Evolutionary conservation across 805 yeast genomes (phyloP).

Genomic region (Yarrowia keelungensis): DNA sequence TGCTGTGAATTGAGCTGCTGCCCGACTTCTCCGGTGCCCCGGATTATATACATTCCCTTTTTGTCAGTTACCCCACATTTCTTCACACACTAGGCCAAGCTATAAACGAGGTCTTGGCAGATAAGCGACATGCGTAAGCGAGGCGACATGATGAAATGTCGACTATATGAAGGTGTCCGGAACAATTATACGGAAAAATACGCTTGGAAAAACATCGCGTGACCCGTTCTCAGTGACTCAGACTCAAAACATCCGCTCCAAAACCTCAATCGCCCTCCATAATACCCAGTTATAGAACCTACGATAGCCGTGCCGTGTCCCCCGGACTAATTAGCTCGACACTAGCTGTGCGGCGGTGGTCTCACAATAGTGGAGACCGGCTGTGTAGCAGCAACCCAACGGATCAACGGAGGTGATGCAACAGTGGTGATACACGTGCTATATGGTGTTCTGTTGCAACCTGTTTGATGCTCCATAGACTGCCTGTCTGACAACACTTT

Average conservation of each 20-base stretch:
- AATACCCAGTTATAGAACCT: background rate
- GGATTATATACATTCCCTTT: background rate
- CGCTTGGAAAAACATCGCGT: too few relatives aligned
- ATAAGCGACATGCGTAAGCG: background rate
- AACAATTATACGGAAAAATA: too few relatives aligned
- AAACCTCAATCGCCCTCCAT: background rate
- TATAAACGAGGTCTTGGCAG: slow-evolving; percentile 14
- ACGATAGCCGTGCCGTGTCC: background rate
- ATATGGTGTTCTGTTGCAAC: too few relatives aligned
- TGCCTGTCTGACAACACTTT: too few relatives aligned
- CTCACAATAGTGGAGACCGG: background rate
- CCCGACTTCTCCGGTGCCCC: background rate
- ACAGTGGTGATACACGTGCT: too few relatives aligned
- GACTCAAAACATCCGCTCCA: too few relatives aligned
- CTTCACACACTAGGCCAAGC: background rate
- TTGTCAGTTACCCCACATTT: slow-evolving; percentile 2
- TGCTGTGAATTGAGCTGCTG: background rate
- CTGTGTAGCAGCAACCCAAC: slow-evolving; percentile 5
- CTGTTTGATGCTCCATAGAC: too few relatives aligned
- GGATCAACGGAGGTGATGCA: too few relatives aligned
- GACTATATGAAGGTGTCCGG: too few relatives aligned
- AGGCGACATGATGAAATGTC: too few relatives aligned
- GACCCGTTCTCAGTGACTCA: too few relatives aligned
- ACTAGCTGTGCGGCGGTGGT: background rate
- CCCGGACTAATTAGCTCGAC: background rate